phyloP scores from a whole-genome alignment of 345 rosid genomes.

The Hibiscus trionum region DNA sequence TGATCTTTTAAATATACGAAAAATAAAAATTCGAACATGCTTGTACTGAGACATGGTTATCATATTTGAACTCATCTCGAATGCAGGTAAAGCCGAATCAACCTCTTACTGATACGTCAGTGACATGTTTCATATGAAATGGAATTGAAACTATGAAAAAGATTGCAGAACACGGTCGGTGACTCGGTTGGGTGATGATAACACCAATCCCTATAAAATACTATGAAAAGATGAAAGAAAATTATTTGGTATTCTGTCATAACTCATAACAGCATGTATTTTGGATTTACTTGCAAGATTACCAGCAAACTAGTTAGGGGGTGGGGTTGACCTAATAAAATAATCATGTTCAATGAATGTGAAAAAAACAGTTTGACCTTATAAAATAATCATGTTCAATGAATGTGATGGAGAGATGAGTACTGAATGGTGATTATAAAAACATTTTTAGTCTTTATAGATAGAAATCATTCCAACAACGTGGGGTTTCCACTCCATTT shows the following conservation, averaged over 20 bases:
- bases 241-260: neutral
- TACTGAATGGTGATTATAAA: neutral
- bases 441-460: neutral
- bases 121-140: no score
- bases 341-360: conserved; percentile 25
- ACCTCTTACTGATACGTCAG: no score
- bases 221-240: neutral
- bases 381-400: conserved; percentile 17
- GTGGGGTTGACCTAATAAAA: conserved; percentile 8
- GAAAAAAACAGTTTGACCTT: conserved; percentile 17
- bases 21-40: neutral
- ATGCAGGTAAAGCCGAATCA: neutral
- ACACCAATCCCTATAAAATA: neutral
- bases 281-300: neutral
- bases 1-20: neutral
- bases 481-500: conserved; percentile 17
- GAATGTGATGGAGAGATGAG: conserved; percentile 14
- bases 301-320: neutral
- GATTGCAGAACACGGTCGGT: neutral
- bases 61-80: neutral
- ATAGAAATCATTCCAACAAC: conserved; percentile 5
- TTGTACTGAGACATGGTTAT: neutral
- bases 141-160: neutral
- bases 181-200: neutral
- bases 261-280: conserved; percentile 11